Evolutionary conservation across 805 yeast genomes (phyloP).

Genomic region (Hanseniaspora taiwanica): DNA sequence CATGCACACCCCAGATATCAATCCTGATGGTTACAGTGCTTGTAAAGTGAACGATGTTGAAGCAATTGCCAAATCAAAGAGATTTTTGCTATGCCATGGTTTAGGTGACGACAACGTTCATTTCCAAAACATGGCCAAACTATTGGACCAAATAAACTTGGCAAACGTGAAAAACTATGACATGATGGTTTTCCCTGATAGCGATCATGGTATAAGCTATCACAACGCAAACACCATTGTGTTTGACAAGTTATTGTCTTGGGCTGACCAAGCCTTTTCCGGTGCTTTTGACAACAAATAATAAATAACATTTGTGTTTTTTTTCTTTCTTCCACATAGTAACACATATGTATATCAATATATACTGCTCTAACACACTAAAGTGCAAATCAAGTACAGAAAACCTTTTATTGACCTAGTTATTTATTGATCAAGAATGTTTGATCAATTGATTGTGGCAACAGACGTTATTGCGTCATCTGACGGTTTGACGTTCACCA

Average conservation of each 20-base stretch:
- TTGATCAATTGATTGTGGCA: no score
- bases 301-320: not conserved
- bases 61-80: constrained; percentile 38
- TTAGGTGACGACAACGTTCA: constrained; percentile 97
- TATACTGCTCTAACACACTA: no score
- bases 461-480: not conserved
- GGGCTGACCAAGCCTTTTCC: constrained; percentile 51
- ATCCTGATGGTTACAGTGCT: constrained; percentile 45
- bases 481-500: not conserved
- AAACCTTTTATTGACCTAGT: no score
- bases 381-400: no score
- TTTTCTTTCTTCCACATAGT: not conserved
- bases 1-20: constrained; percentile 70
- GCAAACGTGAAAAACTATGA: constrained; percentile 75
- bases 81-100: constrained; percentile 89
- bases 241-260: constrained; percentile 48
- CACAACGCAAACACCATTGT: constrained; percentile 64
- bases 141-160: constrained; percentile 62
- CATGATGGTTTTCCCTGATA: constrained; percentile 67
- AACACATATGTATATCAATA: no score
- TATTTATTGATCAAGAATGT: no score
- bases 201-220: constrained; percentile 58
- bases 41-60: constrained; percentile 46
- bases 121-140: constrained; percentile 71
- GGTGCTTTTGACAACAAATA: constrained; percentile 28